A percentile compares a stretch with the other conserved stretches of the same genome.
Conservation (phyloP, 176 grass and related monocot genomes). For the Rhipidocladum racemiflorum region DNA sequence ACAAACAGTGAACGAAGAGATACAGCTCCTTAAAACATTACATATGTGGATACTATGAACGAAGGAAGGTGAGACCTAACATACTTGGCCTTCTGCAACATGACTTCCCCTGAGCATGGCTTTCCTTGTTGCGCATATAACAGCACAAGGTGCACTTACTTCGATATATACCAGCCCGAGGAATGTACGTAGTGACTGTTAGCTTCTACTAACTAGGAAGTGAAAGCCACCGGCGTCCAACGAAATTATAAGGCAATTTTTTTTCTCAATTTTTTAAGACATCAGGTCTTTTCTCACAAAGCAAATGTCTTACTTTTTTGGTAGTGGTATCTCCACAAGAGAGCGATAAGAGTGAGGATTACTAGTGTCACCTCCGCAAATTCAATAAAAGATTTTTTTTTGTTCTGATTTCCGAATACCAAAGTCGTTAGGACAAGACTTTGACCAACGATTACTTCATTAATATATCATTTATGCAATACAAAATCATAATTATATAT, state of each 20-base stretch:
- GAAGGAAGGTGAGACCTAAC: neutral
- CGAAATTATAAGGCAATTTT: neutral
- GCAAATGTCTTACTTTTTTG: neutral
- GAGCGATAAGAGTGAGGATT: neutral
- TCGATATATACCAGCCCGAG: neutral
- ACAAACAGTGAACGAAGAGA: neutral
- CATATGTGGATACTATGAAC: neutral
- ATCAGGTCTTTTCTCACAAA: neutral
- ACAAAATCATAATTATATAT: too few relatives aligned
- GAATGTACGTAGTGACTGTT: too few relatives aligned
- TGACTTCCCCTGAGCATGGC: neutral
- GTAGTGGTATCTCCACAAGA: constrained; percentile 23
- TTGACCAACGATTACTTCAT: too few relatives aligned
- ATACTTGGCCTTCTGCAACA: neutral
- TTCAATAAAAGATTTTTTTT: neutral
- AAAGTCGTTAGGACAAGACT: too few relatives aligned
- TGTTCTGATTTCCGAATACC: neutral
- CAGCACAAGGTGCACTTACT: neutral
- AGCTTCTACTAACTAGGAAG: constrained; percentile 1
- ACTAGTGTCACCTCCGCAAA: neutral
- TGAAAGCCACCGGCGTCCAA: constrained; percentile 19
- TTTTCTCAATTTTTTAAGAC: neutral
- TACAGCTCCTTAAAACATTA: neutral
- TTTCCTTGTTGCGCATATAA: neutral
- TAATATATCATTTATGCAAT: too few relatives aligned